These are phyloP conservation scores for Mycena capillaripes DNA, from an alignment of 768 basidiomycete genomes.

Conservation along the genomic window DNA sequence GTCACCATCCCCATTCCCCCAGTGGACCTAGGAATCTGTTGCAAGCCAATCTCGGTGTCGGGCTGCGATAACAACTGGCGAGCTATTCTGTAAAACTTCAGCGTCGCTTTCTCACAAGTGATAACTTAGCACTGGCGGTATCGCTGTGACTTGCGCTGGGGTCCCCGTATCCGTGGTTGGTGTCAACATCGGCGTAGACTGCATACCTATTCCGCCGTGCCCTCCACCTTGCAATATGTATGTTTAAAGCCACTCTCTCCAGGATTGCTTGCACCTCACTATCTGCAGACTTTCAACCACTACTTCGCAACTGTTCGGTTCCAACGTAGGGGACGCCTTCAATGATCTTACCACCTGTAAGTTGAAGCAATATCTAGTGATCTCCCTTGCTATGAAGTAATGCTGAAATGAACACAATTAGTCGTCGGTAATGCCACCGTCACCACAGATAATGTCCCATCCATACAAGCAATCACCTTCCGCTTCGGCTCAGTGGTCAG, in stretches of 20 bases:
- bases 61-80: constrained; percentile 15
- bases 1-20: constrained; percentile 13
- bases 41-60: constrained; percentile 12
- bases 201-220: constrained; percentile 16
- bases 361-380: constrained; percentile 1
- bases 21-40: constrained; percentile 14
- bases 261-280: neutral
- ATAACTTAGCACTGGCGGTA: constrained; percentile 10
- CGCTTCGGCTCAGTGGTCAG: constrained; percentile 13
- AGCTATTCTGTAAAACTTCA: neutral
- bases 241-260: neutral
- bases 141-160: constrained; percentile 5
- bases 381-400: neutral
- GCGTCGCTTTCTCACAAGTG: neutral
- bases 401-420: constrained; percentile 1
- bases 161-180: neutral
- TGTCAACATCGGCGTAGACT: constrained; percentile 14
- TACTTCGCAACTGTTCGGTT: constrained; percentile 4
- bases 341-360: constrained; percentile 17
- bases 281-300: constrained; percentile 6
- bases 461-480: constrained; percentile 3
- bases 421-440: constrained; percentile 9
- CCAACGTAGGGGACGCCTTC: constrained; percentile 5
- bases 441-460: constrained; percentile 13
- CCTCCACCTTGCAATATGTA: constrained; percentile 12